Evolutionary conservation across 176 grass and related monocot species (phyloP), one percentile per base, ranked within the genome.

Genomic region (Dendrocalamus sinicus): DNA sequence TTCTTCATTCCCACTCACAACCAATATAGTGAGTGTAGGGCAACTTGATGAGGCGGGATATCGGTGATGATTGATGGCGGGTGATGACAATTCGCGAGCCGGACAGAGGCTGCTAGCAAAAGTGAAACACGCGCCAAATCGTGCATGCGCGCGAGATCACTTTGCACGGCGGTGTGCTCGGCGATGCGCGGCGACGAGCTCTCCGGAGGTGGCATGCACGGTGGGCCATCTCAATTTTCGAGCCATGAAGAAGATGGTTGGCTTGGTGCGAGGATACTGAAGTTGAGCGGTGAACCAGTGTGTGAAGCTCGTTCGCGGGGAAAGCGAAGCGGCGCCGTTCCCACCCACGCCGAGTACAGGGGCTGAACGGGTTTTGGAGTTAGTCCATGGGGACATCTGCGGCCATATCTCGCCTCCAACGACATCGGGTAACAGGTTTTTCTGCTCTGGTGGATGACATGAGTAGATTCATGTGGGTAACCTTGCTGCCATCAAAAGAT

Each of bases 181-280:
- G 0, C 22, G 22, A 24, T 0, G 4, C 2, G 4, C 0, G 2
- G 24, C 2, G 23, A 13, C 1, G 61, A 65, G 3, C 0, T 0
- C 1, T 1, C 61, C 0, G 11, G 61, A 14, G 2, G 4, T 65
- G 60, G 60, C 60, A 63, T 28, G 16, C 22, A 9, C 7, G 60
- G 6, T 23, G 2, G 60, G 60, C 1, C 61, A 65, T 3, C 24
- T 65, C 1, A 32, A 65, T 32, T 30, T 65, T 2, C 61, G 1
- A 0, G 20, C 19, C 0, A 3, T 58, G 0, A 6, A 2, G 2
- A 58, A 58, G 19, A 20, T 58, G 19, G 54, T 3, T 0, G 54
- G 19, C 1, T 1, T 58, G 15, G 19, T 58, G 19, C 1, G 54
- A 20, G 54, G 54, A 1, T 5, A 23, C 60, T 2, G 11, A 9